Evolutionary conservation across 345 rosid species (phyloP), one percentile per base, ranked within the genome.

Genomic region (Citrus reticulata): DNA sequence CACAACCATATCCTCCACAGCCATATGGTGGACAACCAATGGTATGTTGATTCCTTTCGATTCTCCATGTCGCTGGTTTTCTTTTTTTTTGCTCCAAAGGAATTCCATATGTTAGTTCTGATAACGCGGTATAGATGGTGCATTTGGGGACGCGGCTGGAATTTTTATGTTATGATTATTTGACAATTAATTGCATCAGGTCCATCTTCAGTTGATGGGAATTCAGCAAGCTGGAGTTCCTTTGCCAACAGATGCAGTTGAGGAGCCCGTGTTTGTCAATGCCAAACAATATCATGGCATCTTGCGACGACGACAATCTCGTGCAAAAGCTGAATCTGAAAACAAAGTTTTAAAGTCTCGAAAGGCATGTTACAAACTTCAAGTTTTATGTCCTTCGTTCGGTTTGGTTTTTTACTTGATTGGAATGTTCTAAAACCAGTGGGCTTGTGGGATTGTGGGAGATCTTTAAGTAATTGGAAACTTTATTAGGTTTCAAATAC

Each of bases 271-370:
- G 57, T 96, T 93, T 88, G 99, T 96, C 51, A 96, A 94, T 78
- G 99, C 99, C 73, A 94, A 94, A 83, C 99, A 96, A 77, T 96
- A 96, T 85, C 97, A 94, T 69, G 99, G 99, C 57, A 96, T 96
- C 85, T 82, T 96, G 87, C 87, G 99, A 72, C 97, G 99, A 22
- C 90, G 99, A 60, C 97, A 96, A 80, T 90, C 94, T 67, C 93
- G 99, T 71, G 99, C 98, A 80, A 96, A 93, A 86, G 97, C 96
- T 46, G 98, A 94, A 84, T 86, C 90, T 51, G 93, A 91, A 72
- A 87, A 89, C 42, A 94, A 91, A 86, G 78, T 51, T 46, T 42
- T 88, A 27, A 94, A 94, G 87, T 82, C 92, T 78, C 92, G 94
- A 66, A 94, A 96, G 96, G 98, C 91, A 82, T 57, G 66, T 76